Evolutionary conservation across 176 grass and related monocot species (phyloP), one percentile per base, ranked within the genome.

Genomic region (Thalia dealbata): DNA sequence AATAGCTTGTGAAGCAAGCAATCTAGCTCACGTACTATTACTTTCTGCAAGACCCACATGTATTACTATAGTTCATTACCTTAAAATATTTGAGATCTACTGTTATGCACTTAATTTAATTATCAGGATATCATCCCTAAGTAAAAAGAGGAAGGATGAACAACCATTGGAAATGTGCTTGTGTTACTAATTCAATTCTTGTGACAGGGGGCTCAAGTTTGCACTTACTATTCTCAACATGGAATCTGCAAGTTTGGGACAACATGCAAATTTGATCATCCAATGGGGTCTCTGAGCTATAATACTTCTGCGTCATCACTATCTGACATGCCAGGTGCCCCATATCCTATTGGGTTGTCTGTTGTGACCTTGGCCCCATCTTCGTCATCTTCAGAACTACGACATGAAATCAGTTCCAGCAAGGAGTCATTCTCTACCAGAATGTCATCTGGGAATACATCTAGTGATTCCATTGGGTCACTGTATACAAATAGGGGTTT

Each of bases 191-290:
- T n/a, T n/a, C n/a, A n/a, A n/a, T 52, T 32, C 48, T 54, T 54
- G 45, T 29, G 43, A 69, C 79, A 88, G 89, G 89, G 86, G 64
- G 81, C 83, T 86, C 89, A 86, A 64, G 83, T 83, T 79, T 92
- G 89, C 73, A 67, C 80, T 28, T 86, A 85, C 72, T 92, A 84
- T 88, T 81, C 89, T 29, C 86, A 88, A 78, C 82, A 92, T 75
- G 89, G 89, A 76, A 80, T 88, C 50, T 92, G 89, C 81, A 92
- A 82, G 88, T 92, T 88, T 72, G 89, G 89, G 78, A 80, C 85
- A 73, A 77, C 86, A 73, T 92, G 86, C 86, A 92, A 88, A 70
- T 92, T 86, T 77, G 89, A 92, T 82, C 86, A 92, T 77, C 80
- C 83, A 50, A 86, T 88, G 22, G 86, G 89, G 61, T 81, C 82